phyloP scores from a whole-genome alignment of 805 yeast genomes.

The Yarrowia phangngaensis region DNA sequence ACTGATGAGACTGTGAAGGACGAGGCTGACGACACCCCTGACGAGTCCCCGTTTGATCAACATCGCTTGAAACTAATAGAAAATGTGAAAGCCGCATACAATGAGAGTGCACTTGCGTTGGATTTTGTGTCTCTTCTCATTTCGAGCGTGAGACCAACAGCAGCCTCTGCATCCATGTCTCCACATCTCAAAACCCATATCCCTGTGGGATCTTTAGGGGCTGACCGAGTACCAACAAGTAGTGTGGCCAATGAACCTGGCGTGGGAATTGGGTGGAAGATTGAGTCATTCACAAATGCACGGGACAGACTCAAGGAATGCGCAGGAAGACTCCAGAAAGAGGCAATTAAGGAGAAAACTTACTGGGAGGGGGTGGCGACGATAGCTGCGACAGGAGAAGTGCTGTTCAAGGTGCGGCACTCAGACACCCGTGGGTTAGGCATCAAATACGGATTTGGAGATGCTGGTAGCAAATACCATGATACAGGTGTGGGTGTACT shows the following conservation, averaged over 20 bases:
- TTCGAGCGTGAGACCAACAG: slow-evolving; percentile 76
- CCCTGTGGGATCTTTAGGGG: slow-evolving; percentile 65
- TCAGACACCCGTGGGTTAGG: slow-evolving; percentile 59
- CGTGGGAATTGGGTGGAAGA: slow-evolving; percentile 79
- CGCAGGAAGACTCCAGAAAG: slow-evolving; percentile 49
- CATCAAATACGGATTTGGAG: slow-evolving; percentile 86
- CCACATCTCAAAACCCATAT: slow-evolving; percentile 71
- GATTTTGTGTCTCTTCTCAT: slow-evolving; percentile 83
- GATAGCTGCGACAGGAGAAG: slow-evolving; percentile 50
- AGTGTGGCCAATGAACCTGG: slow-evolving; percentile 38
- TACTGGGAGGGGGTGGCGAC: slow-evolving; percentile 60
- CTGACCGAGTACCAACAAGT: slow-evolving; percentile 35
- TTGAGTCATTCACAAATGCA: slow-evolving; percentile 60
- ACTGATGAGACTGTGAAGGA: slow-evolving; percentile 1
- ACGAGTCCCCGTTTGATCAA: slow-evolving; percentile 32
- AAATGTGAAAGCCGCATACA: slow-evolving; percentile 56
- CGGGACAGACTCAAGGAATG: slow-evolving; percentile 51
- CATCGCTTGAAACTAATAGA: slow-evolving; percentile 33
- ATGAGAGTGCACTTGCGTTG: slow-evolving; percentile 81
- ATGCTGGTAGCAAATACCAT: slow-evolving; percentile 74
- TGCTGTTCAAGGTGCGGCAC: slow-evolving; percentile 62
- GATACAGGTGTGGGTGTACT: slow-evolving; percentile 76
- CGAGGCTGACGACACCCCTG: slow-evolving; percentile 28
- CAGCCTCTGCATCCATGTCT: slow-evolving; percentile 84
- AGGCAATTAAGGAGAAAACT: slow-evolving; percentile 55